Conservation (phyloP, 352 stramenopile genomes). For the Phytopythium aichiense region DNA sequence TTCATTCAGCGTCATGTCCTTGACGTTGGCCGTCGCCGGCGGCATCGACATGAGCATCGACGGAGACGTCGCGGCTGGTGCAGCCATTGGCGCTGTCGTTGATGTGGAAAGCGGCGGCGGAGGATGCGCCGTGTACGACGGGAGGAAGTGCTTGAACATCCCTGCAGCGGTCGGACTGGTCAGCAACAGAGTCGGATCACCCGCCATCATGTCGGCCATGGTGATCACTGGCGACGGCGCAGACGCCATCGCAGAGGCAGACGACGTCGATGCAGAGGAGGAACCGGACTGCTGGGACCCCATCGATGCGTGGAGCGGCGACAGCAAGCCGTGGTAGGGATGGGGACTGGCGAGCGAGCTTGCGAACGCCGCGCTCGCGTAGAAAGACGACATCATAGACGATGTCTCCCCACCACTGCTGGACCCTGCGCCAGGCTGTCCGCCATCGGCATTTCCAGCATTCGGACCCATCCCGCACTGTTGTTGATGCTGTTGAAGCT, state of each 20-base stretch:
- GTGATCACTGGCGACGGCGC: slow-evolving; percentile 26
- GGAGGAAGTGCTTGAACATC: slow-evolving; percentile 40
- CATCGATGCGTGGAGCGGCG: slow-evolving; percentile 15
- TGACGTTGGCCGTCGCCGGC: slow-evolving; percentile 34
- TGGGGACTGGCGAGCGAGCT: slow-evolving; percentile 18
- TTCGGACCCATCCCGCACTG: slow-evolving; percentile 4
- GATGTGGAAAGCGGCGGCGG: slow-evolving; percentile 34
- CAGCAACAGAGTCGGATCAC: slow-evolving; percentile 31
- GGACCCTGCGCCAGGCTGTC: slow-evolving; percentile 5
- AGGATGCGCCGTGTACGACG: slow-evolving; percentile 24
- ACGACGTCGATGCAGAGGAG: slow-evolving; percentile 10
- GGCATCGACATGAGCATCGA: slow-evolving; percentile 5
- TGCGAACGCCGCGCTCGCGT: slow-evolving; percentile 11
- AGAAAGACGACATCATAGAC: slow-evolving; percentile 23
- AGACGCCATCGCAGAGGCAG: slow-evolving; percentile 19
- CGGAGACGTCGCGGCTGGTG: neutral
- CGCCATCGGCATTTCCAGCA: neutral
- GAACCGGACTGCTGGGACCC: neutral
- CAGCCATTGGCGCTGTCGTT: slow-evolving; percentile 18
- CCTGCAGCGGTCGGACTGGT: slow-evolving; percentile 24
- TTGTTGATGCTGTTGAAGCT: slow-evolving; percentile 14
- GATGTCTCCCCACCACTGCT: slow-evolving; percentile 21
- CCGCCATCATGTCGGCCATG: slow-evolving; percentile 43
- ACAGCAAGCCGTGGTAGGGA: slow-evolving; percentile 20
- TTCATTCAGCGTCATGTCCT: slow-evolving; percentile 78